Conservation (phyloP, 495 filamentous ascomycete genomes). For the Neurospora sp. region DNA sequence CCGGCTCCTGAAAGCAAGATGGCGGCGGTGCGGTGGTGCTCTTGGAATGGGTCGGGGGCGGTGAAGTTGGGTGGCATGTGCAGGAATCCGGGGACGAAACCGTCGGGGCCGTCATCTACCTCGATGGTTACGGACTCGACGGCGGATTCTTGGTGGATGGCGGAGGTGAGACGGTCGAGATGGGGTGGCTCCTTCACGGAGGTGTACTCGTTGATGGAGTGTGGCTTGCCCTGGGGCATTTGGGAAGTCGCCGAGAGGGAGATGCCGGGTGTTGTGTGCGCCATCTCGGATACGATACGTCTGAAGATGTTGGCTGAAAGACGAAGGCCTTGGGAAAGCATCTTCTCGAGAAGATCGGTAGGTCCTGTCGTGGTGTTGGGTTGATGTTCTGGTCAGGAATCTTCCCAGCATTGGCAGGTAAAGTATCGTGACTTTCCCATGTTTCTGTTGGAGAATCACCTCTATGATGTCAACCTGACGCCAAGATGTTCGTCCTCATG, state of each 20-base stretch:
- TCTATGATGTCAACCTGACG: background rate
- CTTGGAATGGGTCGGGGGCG: background rate
- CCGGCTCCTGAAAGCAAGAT: slow-evolving; percentile 35
- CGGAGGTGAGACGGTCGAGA: slow-evolving; percentile 6
- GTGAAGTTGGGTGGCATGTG: slow-evolving; percentile 14
- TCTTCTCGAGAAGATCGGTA: background rate
- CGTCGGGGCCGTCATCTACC: slow-evolving; percentile 8
- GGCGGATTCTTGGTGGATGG: background rate
- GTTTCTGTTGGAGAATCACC: background rate
- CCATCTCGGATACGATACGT: background rate
- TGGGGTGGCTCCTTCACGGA: slow-evolving; percentile 4
- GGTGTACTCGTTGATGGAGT: slow-evolving; percentile 10
- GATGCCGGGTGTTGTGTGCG: background rate
- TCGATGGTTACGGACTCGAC: slow-evolving; percentile 9
- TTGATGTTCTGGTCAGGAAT: background rate
- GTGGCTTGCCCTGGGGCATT: background rate
- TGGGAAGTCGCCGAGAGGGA: slow-evolving; percentile 1
- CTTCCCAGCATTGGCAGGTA: background rate
- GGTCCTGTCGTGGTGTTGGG: background rate
- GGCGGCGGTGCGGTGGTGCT: slow-evolving; percentile 23
- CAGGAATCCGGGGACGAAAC: slow-evolving; percentile 14
- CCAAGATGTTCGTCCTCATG: background rate
- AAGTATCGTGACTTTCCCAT: background rate
- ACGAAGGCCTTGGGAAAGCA: background rate
- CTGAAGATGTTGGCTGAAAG: background rate